Evolutionary conservation across 257 asterid genomes (phyloP), one percentile per base, ranked within the genome.

Genomic region (Vinca minor): DNA sequence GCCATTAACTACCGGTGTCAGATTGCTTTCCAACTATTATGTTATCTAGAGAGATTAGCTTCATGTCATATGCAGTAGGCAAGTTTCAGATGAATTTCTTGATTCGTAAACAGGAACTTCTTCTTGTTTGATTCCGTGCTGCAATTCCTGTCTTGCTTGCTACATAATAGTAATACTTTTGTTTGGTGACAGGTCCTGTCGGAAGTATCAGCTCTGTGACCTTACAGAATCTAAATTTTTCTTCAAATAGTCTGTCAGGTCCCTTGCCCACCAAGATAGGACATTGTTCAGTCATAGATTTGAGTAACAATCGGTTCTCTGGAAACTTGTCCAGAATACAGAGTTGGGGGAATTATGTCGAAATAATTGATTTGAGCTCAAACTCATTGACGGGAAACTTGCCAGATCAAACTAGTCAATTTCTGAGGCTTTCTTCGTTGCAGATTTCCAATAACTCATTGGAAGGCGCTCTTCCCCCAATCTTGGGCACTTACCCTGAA

Each of bases 321-420:
- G 96, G 96, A 49, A 81, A 80, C 78, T 61, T 85, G 26, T 87
- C 96, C 58, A 81, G 83, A 71, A 77, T 79, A 64, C 87, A 77
- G 73, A 62, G 81, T 23, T 89, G 96, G 96, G 96, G 96, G 63
- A 85, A 89, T 60, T 85, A 87, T 64, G 67, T 82, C 4, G 96
- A 87, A 72, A 70, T 77, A 15, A 72, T 87, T 69, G 89, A 79
- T 20, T 77, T 89, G 59, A 89, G 89, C 85, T 85, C 96, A 36
- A 89, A 89, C 44, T 46, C 68, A n/a, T 68, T 89, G 55, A 77
- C 72, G 0, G 94, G 96, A 35, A 28, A 74, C 60, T 76, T 87
- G 15, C 85, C 86, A 3, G 68, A 69, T 62, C 83, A 80, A 73
- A 85, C 95, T 28, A 75, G 91, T 66, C 89, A 79, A 73, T 83